phyloP scores from a whole-genome alignment of 306 rosid genomes.

The Prunus kanzakura region DNA sequence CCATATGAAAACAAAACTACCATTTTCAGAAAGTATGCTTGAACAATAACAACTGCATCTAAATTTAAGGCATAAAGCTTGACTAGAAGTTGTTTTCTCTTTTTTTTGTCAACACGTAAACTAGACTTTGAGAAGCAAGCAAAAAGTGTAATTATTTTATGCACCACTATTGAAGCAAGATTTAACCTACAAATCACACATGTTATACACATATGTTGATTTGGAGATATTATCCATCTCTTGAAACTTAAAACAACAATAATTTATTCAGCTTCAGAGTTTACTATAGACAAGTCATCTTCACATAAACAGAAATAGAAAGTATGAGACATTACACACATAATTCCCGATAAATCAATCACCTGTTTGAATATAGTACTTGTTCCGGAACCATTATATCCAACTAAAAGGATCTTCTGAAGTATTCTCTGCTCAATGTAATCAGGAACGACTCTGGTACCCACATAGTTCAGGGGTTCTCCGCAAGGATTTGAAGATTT shows the following conservation, averaged over 20 bases:
- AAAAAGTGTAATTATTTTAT: not conserved
- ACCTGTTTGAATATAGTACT: conserved; percentile 99
- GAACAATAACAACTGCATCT: not conserved
- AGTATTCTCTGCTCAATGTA: conserved; percentile 77
- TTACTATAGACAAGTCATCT: not conserved
- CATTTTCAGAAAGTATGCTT: not conserved
- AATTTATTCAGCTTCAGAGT: not conserved
- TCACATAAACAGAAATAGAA: conserved; percentile 17
- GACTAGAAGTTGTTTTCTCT: not conserved
- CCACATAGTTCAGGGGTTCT: conserved; percentile 47
- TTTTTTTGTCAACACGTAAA: not conserved
- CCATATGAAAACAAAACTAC: not conserved
- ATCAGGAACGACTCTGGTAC: conserved; percentile 64
- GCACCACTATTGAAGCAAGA: not conserved
- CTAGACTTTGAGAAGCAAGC: not conserved
- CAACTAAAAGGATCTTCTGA: conserved; percentile 93
- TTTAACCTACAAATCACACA: not conserved
- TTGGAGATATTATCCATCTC: not conserved
- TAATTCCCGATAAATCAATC: conserved; percentile 19
- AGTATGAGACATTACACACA: conserved; percentile 5
- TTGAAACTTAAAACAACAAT: not conserved
- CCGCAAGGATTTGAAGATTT: conserved; percentile 56
- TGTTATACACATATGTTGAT: not conserved
- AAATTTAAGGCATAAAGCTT: not conserved
- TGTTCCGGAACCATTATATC: conserved; percentile 87